Conservation (phyloP, 2,329 filamentous ascomycete species). For the Alternaria sp. region DNA sequence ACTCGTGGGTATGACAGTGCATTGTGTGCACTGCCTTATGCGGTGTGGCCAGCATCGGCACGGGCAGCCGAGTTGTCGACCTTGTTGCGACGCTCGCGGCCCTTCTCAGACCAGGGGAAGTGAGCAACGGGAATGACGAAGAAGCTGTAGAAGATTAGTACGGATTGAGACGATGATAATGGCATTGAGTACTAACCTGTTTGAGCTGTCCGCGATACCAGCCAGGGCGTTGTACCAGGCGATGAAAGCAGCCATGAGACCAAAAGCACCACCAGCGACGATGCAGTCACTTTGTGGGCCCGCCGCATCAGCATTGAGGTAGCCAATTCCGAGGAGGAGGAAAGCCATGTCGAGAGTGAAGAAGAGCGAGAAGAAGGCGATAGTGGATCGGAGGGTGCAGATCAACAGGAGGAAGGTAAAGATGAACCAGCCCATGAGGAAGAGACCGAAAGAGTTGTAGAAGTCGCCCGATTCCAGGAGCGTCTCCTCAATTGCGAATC, state of each 20-base stretch:
- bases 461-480: slow-evolving; percentile 47
- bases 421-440: slow-evolving; percentile 66
- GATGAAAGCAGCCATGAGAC: slow-evolving; percentile 59
- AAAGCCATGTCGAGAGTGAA: slow-evolving; percentile 65
- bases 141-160: slow-evolving; percentile 66
- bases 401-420: slow-evolving; percentile 64
- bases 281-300: slow-evolving; percentile 55
- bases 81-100: slow-evolving; percentile 46
- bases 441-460: slow-evolving; percentile 63
- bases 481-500: slow-evolving; percentile 53
- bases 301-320: slow-evolving; percentile 54
- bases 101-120: slow-evolving; percentile 82
- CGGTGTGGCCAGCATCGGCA: slow-evolving; percentile 9
- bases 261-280: slow-evolving; percentile 60
- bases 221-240: slow-evolving; percentile 63
- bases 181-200: slow-evolving; percentile 48
- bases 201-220: slow-evolving; percentile 61
- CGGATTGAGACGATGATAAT: not conserved
- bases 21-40: not conserved
- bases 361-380: slow-evolving; percentile 65
- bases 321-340: slow-evolving; percentile 61
- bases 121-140: slow-evolving; percentile 91
- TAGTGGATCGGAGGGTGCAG: slow-evolving; percentile 64
- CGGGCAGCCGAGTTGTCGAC: slow-evolving; percentile 49
- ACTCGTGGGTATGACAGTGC: not conserved